Conservation (phyloP, 352 stramenopile species). For the Globisporangium nodosum region DNA sequence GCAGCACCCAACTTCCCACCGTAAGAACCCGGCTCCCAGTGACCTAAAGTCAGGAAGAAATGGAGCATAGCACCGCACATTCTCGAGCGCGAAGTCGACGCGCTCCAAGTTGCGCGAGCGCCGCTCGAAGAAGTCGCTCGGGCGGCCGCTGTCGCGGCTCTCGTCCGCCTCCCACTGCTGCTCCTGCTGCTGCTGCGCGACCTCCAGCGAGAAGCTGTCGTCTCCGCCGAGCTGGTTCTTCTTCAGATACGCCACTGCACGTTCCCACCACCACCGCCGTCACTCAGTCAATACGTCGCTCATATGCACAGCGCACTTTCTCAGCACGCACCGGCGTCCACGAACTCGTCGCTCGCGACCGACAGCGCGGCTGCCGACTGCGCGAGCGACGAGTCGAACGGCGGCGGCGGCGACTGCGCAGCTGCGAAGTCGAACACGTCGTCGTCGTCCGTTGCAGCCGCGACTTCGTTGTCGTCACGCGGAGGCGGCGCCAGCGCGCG, state of each 20-base stretch:
- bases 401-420: background rate
- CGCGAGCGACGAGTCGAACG: background rate
- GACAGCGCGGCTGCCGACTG: constrained; percentile 3
- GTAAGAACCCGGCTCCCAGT: no score
- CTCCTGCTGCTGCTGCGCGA: constrained; percentile 24
- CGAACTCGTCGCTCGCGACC: constrained; percentile 51
- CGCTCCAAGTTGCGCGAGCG: constrained; percentile 68
- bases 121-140: constrained; percentile 68
- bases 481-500: constrained; percentile 1
- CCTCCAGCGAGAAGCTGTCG: constrained; percentile 39
- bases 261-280: background rate
- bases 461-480: constrained; percentile 3
- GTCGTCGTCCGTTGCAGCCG: background rate
- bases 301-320: background rate
- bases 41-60: no score
- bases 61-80: background rate
- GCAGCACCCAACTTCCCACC: no score
- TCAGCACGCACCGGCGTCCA: constrained; percentile 52
- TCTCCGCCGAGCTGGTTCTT: constrained; percentile 39
- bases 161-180: constrained; percentile 27
- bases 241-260: constrained; percentile 35
- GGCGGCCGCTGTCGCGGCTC: constrained; percentile 40
- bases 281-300: background rate
- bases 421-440: background rate
- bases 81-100: constrained; percentile 51